Conservation (phyloP, 495 filamentous ascomycete species). For the Bathelium albidoporum region DNA sequence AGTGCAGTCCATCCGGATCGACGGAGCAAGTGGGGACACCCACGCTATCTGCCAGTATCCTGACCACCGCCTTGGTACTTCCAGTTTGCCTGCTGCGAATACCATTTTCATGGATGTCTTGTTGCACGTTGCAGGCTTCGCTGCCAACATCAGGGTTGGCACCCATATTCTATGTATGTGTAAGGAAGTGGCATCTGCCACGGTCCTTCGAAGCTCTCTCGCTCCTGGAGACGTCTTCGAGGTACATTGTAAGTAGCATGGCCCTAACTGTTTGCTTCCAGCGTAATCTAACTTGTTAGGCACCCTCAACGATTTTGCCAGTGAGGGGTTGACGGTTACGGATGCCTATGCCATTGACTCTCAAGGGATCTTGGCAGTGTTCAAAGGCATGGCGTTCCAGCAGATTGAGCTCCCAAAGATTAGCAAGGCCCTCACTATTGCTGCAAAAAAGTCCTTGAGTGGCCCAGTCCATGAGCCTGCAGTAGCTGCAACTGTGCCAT, state of each 20-base stretch:
- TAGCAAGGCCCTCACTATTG: background rate
- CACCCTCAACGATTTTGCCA: constrained; percentile 3
- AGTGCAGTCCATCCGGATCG: background rate
- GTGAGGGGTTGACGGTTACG: background rate
- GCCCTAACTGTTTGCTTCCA: background rate
- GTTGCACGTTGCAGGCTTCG: constrained; percentile 5
- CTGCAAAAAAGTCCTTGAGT: background rate
- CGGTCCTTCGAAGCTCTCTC: constrained; percentile 2
- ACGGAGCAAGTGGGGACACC: constrained; percentile 1
- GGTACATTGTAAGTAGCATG: constrained; percentile 3
- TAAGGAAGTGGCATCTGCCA: constrained; percentile 4
- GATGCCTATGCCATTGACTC: constrained; percentile 5
- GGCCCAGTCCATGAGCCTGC: background rate
- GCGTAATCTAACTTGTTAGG: constrained; percentile 4
- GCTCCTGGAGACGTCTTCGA: constrained; percentile 4
- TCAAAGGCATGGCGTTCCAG: constrained; percentile 4
- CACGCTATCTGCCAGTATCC: constrained; percentile 5
- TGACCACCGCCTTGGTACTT: constrained; percentile 1
- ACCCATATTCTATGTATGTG: constrained; percentile 1
- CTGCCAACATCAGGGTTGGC: constrained; percentile 2
- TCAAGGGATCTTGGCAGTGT: background rate
- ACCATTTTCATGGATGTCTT: constrained; percentile 5
- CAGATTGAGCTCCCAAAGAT: constrained; percentile 5
- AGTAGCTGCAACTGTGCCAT: constrained; percentile 3
- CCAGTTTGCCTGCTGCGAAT: constrained; percentile 2